These are phyloP conservation scores for Blakeslea trispora DNA, from an alignment of 371 early-diverging fungal species.

Conservation along the genomic window DNA sequence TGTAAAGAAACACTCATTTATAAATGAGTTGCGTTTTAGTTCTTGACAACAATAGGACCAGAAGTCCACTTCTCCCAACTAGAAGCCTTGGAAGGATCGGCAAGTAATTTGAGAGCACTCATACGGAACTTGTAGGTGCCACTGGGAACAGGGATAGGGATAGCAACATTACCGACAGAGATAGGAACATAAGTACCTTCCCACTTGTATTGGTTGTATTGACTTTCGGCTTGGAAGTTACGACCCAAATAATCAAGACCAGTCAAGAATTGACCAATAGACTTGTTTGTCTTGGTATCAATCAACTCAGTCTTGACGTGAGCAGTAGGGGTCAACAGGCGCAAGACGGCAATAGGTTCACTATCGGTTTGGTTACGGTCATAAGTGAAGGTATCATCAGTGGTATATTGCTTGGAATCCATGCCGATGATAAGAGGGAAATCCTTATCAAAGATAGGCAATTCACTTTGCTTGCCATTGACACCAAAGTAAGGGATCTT, in stretches of 20 bases:
- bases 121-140: conserved; percentile 30
- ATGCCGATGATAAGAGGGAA: conserved; percentile 20
- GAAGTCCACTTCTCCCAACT: conserved; percentile 32
- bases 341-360: conserved; percentile 28
- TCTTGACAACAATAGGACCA: conserved; percentile 32
- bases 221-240: conserved; percentile 16
- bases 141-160: conserved; percentile 15
- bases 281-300: conserved; percentile 27
- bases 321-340: conserved; percentile 29
- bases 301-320: conserved; percentile 27
- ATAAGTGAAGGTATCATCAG: conserved; percentile 24
- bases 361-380: conserved; percentile 25
- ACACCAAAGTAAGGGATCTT: conserved; percentile 60
- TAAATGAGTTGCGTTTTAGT: conserved; percentile 18
- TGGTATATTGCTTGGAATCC: conserved; percentile 12
- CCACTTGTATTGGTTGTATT: conserved; percentile 18
- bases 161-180: conserved; percentile 4
- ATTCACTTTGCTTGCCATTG: conserved; percentile 44
- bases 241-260: conserved; percentile 26
- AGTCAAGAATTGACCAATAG: conserved; percentile 21
- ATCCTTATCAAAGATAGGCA: conserved; percentile 31
- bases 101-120: conserved; percentile 30
- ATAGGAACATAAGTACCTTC: conserved; percentile 33
- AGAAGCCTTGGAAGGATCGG: conserved; percentile 29
- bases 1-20: not conserved